These are phyloP conservation scores for Rhodotorula sp. DNA, from an alignment of 1,284 basidiomycete species.

Conservation along the genomic window DNA sequence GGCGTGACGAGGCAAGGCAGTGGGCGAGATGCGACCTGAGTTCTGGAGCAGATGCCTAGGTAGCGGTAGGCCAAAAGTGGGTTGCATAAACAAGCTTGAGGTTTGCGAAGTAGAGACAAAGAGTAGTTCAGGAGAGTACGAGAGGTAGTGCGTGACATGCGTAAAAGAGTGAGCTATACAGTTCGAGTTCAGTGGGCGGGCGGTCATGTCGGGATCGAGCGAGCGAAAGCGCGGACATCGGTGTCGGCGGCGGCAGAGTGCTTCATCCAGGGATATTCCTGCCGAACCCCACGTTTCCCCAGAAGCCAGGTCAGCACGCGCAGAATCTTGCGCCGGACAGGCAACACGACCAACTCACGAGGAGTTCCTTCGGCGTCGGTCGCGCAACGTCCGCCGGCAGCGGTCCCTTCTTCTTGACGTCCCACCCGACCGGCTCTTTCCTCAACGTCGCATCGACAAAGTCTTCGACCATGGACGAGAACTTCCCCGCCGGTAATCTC, in stretches of 20 bases:
- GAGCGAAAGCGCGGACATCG: constrained; percentile 45
- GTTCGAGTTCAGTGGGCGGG: not conserved
- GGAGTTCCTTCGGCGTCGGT: constrained; percentile 73
- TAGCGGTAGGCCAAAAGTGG: too few species aligned
- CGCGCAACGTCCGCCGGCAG: constrained; percentile 49
- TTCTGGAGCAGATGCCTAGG: too few species aligned
- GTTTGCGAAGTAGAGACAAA: too few species aligned
- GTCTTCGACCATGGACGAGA: constrained; percentile 53
- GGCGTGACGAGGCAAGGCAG: too few species aligned
- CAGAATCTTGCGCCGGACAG: not conserved
- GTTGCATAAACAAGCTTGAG: too few species aligned
- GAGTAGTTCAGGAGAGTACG: too few species aligned
- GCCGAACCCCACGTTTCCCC: not conserved
- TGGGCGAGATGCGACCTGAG: too few species aligned
- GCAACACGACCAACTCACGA: constrained; percentile 52
- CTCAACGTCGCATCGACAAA: constrained; percentile 60
- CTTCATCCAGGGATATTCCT: constrained; percentile 44
- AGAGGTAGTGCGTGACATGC: too few species aligned
- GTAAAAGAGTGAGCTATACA: too few species aligned
- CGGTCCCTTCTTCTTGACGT: constrained; percentile 49
- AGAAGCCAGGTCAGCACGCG: not conserved
- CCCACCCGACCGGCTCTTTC: constrained; percentile 65
- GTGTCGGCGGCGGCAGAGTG: constrained; percentile 37
- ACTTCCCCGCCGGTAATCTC: constrained; percentile 59
- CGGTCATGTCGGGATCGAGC: constrained; percentile 37